phyloP scores from a whole-genome alignment of 2,329 filamentous ascomycete species.

The Cryoendolithus antarcticus region DNA sequence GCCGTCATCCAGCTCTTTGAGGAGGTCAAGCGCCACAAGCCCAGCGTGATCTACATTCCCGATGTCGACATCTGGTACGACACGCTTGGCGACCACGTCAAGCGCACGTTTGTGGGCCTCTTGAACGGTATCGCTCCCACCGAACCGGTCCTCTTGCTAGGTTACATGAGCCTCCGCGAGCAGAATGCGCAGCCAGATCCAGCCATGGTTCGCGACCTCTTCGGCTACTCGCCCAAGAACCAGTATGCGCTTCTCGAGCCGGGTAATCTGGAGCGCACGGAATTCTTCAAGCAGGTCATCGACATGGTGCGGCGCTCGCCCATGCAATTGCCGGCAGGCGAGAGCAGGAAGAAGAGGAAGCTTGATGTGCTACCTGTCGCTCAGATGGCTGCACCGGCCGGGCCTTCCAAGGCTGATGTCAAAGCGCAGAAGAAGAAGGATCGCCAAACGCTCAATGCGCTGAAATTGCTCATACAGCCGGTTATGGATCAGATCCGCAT shows the following conservation, averaged over 20 bases:
- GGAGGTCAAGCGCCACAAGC: conserved; percentile 87
- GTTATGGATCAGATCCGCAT: conserved; percentile 95
- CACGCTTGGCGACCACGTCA: conserved; percentile 49
- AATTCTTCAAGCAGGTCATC: conserved; percentile 68
- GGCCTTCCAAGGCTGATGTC: conserved; percentile 64
- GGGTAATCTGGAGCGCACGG: conserved; percentile 46
- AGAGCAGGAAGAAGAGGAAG: conserved; percentile 73
- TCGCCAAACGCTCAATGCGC: conserved; percentile 66
- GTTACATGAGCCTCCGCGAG: conserved; percentile 55
- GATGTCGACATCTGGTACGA: conserved; percentile 80
- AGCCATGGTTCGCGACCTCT: conserved; percentile 62
- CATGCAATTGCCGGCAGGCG: conserved; percentile 73
- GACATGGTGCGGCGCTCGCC: conserved; percentile 69
- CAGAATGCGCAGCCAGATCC: conserved; percentile 44
- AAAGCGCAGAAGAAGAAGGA: conserved; percentile 73
- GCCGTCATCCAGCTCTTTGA: conserved; percentile 83
- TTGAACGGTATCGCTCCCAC: conserved; percentile 74
- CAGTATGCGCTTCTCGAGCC: conserved; percentile 59
- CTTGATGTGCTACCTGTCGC: conserved; percentile 67
- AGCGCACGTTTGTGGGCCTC: conserved; percentile 74
- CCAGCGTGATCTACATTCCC: conserved; percentile 89
- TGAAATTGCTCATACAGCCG: conserved; percentile 82
- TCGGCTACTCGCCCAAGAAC: conserved; percentile 75
- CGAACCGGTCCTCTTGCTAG: conserved; percentile 77
- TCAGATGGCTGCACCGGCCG: conserved; percentile 49